These are phyloP conservation scores for Climacium dendroides DNA, from an alignment of 225 moss, liverwort and hornwort species.

Conservation along the genomic window DNA sequence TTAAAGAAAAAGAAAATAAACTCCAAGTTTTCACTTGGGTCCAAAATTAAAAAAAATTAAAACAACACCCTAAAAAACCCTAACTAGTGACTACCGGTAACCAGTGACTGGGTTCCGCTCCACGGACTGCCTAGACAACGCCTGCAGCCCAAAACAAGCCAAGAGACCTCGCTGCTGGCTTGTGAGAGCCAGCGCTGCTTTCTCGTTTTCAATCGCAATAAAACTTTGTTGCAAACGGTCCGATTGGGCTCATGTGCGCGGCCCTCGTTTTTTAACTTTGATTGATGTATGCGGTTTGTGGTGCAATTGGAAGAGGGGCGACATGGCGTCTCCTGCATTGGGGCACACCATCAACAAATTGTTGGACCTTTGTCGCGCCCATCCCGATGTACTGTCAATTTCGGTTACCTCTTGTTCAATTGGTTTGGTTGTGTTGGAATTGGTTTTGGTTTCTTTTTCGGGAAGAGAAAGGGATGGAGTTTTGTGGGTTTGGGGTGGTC, in stretches of 20 bases:
- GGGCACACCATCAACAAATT: conserved; percentile 38
- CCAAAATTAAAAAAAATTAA: neutral
- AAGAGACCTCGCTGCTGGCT: neutral
- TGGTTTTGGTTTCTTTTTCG: neutral
- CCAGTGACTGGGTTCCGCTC: neutral
- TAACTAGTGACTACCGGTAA: neutral
- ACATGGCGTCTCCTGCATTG: conserved; percentile 28
- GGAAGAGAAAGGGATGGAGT: neutral
- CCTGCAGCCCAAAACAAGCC: neutral
- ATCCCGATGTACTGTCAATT: conserved; percentile 42
- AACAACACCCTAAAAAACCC: neutral
- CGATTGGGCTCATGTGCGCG: neutral
- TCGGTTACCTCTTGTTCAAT: neutral
- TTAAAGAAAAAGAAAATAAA: neutral
- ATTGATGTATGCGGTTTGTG: neutral
- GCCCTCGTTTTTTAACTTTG: neutral
- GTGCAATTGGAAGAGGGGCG: neutral
- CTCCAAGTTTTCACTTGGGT: neutral
- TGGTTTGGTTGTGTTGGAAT: neutral
- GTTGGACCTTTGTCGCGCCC: conserved; percentile 68
- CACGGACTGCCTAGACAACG: neutral
- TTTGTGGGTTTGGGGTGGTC: neutral
- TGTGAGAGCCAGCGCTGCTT: neutral
- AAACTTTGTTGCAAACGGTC: neutral
- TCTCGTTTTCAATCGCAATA: neutral